These are phyloP conservation scores for Fennellomyces sp. DNA, from an alignment of 371 early-diverging fungal genomes.

Conservation along the genomic window DNA sequence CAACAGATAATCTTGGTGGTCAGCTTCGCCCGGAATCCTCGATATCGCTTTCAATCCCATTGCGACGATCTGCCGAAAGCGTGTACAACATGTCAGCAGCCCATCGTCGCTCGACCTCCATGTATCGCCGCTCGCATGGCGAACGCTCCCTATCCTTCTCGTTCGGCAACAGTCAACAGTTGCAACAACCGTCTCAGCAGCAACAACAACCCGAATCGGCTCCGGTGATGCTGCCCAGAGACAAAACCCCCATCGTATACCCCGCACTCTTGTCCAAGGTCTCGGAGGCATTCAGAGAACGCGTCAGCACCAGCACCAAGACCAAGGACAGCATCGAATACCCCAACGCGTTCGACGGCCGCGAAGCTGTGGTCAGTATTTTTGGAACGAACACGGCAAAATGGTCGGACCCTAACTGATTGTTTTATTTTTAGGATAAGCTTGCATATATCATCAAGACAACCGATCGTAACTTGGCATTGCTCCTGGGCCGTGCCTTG, in stretches of 20 bases:
- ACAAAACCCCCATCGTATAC: constrained; percentile 34
- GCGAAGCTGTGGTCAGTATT: constrained; percentile 76
- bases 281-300: constrained; percentile 68
- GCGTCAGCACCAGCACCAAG: constrained; percentile 51
- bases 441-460: constrained; percentile 59
- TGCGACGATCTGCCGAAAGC: constrained; percentile 22
- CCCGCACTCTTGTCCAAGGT: constrained; percentile 82
- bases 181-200: neutral
- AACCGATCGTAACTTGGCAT: constrained; percentile 66
- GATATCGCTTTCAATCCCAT: constrained; percentile 15
- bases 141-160: constrained; percentile 22
- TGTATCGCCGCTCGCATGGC: constrained; percentile 2
- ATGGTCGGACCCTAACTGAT: neutral
- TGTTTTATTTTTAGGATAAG: constrained; percentile 52
- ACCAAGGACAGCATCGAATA: constrained; percentile 81
- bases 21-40: constrained; percentile 18
- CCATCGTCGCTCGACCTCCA: constrained; percentile 1
- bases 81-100: constrained; percentile 8
- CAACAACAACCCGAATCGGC: constrained; percentile 3
- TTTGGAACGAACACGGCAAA: neutral
- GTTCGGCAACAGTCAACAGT: constrained; percentile 2
- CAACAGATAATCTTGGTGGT: constrained; percentile 1
- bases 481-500: constrained; percentile 73
- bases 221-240: neutral
- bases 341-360: constrained; percentile 78